phyloP scores from a whole-genome alignment of 441 rosid species.

The Gossypium schwendimanii region DNA sequence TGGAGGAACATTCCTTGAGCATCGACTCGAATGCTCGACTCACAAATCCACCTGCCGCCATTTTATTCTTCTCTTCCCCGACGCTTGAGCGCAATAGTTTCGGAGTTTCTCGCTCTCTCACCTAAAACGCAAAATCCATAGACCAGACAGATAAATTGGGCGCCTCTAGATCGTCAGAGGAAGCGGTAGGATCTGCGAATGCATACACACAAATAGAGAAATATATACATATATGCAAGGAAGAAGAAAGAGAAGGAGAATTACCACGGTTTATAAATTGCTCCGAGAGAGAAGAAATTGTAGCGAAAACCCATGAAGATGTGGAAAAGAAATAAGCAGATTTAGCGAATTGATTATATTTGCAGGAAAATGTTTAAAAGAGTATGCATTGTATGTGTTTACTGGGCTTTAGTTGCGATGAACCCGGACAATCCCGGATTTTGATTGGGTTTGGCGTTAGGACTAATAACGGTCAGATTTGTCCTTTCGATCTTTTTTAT shows the following conservation, averaged over 20 bases:
- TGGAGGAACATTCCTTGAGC: constrained; percentile 85
- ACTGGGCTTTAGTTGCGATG: constrained; percentile 8
- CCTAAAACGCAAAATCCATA: constrained; percentile 4
- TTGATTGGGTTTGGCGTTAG: not conserved
- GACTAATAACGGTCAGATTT: constrained; percentile 1
- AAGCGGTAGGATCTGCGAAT: not conserved
- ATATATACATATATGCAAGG: not conserved
- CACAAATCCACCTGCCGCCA: constrained; percentile 99
- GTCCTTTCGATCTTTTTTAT: not conserved
- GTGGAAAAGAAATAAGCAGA: constrained; percentile 16
- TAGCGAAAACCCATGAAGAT: constrained; percentile 14
- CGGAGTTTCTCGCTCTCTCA: not conserved
- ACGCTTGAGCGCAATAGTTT: not conserved
- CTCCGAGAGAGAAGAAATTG: not conserved
- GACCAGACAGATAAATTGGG: not conserved
- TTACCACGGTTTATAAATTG: not conserved
- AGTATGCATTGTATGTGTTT: not conserved
- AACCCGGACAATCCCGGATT: constrained; percentile 18
- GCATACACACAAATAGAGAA: not conserved
- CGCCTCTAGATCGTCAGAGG: constrained; percentile 5
- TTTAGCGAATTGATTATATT: not conserved
- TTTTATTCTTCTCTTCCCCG: constrained; percentile 10
- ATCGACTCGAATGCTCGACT: constrained; percentile 91
- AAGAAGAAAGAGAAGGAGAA: not conserved
- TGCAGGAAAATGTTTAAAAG: not conserved